Evolutionary conservation across 2,329 filamentous ascomycete genomes (phyloP).

Genomic region (Helotiales sp.): DNA sequence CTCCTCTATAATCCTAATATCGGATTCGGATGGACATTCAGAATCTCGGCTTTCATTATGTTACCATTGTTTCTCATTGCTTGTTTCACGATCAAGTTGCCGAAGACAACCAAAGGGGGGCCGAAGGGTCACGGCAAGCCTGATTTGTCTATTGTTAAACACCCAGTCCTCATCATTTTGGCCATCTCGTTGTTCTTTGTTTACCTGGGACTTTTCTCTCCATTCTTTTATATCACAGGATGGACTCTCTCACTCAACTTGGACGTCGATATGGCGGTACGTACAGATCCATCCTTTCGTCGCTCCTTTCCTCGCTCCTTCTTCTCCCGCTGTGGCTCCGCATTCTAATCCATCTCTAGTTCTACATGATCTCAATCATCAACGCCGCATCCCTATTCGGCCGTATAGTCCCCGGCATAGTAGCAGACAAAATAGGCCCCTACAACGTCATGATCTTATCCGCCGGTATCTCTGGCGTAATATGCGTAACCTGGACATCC

Average conservation of each 20-base stretch:
- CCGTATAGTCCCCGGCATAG: conserved; percentile 19
- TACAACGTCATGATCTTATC: conserved; percentile 24
- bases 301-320: no score
- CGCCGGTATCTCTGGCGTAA: conserved; percentile 16
- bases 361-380: conserved; percentile 25
- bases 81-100: conserved; percentile 11
- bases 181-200: conserved; percentile 18
- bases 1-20: conserved; percentile 35
- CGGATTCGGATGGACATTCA: conserved; percentile 32
- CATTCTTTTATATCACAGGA: conserved; percentile 23
- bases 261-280: conserved; percentile 14
- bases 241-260: conserved; percentile 13
- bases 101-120: neutral
- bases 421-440: conserved; percentile 21
- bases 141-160: conserved; percentile 17
- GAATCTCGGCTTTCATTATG: conserved; percentile 27
- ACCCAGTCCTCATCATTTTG: conserved; percentile 13
- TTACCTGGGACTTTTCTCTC: conserved; percentile 22
- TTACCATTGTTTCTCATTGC: conserved; percentile 19
- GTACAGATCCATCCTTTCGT: no score
- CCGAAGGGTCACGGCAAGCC: conserved; percentile 8
- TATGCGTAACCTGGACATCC: conserved; percentile 23
- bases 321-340: no score
- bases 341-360: no score
- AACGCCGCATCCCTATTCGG: conserved; percentile 25